These are phyloP conservation scores for Kwoniella shivajii DNA, from an alignment of 1,284 basidiomycete species.

Conservation along the genomic window DNA sequence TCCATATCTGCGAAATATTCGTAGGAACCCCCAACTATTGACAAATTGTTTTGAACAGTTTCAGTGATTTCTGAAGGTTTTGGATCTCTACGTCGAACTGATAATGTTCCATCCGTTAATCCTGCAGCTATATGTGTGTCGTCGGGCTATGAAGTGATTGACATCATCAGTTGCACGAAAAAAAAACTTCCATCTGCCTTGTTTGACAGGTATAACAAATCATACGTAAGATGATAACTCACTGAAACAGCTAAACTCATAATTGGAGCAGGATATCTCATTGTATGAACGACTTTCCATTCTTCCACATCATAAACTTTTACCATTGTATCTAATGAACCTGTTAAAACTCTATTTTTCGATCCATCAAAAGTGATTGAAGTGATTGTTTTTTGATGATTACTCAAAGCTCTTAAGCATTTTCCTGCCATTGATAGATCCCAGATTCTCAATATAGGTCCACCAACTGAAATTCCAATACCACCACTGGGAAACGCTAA, in stretches of 20 bases:
- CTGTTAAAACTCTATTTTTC: slow-evolving; percentile 73
- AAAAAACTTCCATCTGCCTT: too few relatives aligned
- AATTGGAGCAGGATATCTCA: slow-evolving; percentile 94
- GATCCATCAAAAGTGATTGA: slow-evolving; percentile 77
- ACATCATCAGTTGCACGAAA: too few relatives aligned
- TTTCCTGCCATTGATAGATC: slow-evolving; percentile 90
- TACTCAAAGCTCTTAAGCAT: slow-evolving; percentile 84
- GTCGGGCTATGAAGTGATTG: slow-evolving; percentile 67
- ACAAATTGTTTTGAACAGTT: not conserved
- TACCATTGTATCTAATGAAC: slow-evolving; percentile 92
- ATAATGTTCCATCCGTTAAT: slow-evolving; percentile 95
- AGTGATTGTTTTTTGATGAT: slow-evolving; percentile 98
- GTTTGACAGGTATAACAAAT: not conserved
- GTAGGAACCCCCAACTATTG: slow-evolving; percentile 65
- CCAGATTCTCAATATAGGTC: slow-evolving; percentile 93
- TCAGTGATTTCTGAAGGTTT: slow-evolving; percentile 64
- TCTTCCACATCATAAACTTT: slow-evolving; percentile 96
- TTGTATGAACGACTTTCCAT: slow-evolving; percentile 95
- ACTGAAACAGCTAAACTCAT: slow-evolving; percentile 89
- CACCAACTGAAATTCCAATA: slow-evolving; percentile 80
- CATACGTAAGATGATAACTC: slow-evolving; percentile 47
- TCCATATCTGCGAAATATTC: slow-evolving; percentile 70
- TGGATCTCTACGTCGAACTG: slow-evolving; percentile 76
- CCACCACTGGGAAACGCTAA: slow-evolving; percentile 91
- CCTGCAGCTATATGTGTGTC: slow-evolving; percentile 95